Conservation (phyloP, 2,329 filamentous ascomycete species). For the Sarocladiaceae sp. region DNA sequence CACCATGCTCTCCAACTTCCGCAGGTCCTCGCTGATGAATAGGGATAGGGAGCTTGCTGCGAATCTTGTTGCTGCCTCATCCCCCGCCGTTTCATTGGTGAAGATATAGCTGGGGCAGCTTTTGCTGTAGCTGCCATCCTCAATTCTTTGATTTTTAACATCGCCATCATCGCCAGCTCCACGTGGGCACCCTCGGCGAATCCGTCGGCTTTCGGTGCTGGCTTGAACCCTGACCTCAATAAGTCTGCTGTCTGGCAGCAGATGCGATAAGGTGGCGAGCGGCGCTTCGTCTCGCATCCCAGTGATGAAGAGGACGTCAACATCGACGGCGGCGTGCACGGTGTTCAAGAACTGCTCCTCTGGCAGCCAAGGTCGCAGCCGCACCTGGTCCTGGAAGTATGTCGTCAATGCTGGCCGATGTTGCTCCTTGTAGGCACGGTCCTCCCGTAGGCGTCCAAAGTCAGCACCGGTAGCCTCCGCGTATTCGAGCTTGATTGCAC, state of each 20-base stretch:
- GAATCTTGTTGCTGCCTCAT: conserved; percentile 32
- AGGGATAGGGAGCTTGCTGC: conserved; percentile 34
- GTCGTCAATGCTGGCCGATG: conserved; percentile 45
- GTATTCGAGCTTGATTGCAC: conserved; percentile 51
- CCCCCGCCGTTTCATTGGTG: conserved; percentile 40
- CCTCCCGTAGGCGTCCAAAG: conserved; percentile 36
- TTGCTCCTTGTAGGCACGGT: conserved; percentile 56
- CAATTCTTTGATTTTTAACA: neutral
- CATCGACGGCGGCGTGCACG: conserved; percentile 32
- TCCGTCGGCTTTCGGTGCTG: conserved; percentile 26
- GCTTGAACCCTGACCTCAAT: conserved; percentile 47
- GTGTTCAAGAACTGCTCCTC: conserved; percentile 44
- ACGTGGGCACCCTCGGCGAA: conserved; percentile 25
- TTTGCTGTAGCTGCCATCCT: conserved; percentile 10
- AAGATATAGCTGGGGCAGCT: conserved; percentile 37
- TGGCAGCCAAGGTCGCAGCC: conserved; percentile 35
- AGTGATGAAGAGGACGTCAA: conserved; percentile 54
- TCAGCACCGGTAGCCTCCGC: conserved; percentile 42
- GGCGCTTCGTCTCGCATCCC: conserved; percentile 58
- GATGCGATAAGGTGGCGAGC: conserved; percentile 44
- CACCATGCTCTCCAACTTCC: conserved; percentile 44
- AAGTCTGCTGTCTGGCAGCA: conserved; percentile 45
- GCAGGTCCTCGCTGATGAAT: conserved; percentile 39
- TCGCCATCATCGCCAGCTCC: neutral
- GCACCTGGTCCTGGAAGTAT: conserved; percentile 43